Conservation (phyloP, 2,329 filamentous ascomycete genomes). For the Penicillium crustosum region DNA sequence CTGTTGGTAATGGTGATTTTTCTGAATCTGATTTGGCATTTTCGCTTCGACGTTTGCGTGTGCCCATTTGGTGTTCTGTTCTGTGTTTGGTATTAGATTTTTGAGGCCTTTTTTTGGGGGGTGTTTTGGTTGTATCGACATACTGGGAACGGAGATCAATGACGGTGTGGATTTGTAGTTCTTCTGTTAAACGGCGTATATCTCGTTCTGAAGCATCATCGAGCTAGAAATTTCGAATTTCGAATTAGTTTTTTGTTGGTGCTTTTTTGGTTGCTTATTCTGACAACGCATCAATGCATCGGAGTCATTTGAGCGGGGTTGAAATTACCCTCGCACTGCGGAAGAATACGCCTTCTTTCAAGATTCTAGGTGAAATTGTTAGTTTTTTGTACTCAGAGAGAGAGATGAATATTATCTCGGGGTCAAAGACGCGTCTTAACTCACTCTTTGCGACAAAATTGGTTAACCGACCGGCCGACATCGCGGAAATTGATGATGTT, state of each 20-base stretch:
- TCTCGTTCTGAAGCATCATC: constrained; percentile 72
- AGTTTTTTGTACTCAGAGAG: background rate
- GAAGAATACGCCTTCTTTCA: constrained; percentile 65
- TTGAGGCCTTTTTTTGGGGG: background rate
- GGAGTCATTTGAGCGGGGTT: constrained; percentile 1
- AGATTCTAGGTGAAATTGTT: constrained; percentile 30
- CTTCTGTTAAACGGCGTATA: constrained; percentile 57
- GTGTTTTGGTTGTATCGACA: constrained; percentile 5
- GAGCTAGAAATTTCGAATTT: constrained; percentile 29
- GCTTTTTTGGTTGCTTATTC: background rate
- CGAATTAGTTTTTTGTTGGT: background rate
- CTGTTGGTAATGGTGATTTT: constrained; percentile 20
- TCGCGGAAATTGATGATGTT: constrained; percentile 75
- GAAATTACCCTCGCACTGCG: constrained; percentile 64
- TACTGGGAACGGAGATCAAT: constrained; percentile 79
- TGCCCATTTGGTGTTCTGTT: constrained; percentile 71
- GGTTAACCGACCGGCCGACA: constrained; percentile 67
- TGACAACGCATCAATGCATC: background rate
- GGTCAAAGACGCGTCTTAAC: constrained; percentile 13
- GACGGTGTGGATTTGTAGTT: constrained; percentile 67
- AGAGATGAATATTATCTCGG: background rate
- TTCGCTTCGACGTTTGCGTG: constrained; percentile 57
- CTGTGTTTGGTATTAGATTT: constrained; percentile 45
- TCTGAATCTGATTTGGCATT: constrained; percentile 24
- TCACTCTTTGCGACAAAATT: constrained; percentile 57